phyloP scores from a whole-genome alignment of 768 basidiomycete species.

The Leccinellum albellum region DNA sequence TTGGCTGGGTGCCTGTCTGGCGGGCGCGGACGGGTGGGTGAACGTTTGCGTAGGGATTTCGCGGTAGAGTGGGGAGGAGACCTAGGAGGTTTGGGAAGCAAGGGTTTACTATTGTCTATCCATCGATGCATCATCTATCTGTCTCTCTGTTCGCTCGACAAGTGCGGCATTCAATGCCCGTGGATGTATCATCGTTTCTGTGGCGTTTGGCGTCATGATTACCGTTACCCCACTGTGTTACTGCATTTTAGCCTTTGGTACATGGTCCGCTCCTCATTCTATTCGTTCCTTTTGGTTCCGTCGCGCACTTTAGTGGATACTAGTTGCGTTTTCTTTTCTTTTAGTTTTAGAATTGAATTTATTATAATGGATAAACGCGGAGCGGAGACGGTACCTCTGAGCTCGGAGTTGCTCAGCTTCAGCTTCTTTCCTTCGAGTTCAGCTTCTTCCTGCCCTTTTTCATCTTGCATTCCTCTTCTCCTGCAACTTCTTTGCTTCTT shows the following conservation, averaged over 20 bases:
- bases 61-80: slow-evolving; percentile 1
- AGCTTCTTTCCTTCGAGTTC: not conserved
- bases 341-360: not conserved
- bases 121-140: not conserved
- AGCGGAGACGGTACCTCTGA: slow-evolving; percentile 5
- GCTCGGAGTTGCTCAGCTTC: not conserved
- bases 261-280: not conserved
- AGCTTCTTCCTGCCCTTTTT: not conserved
- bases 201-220: not conserved
- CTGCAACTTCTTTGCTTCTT: not conserved
- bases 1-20: slow-evolving; percentile 90
- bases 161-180: not conserved
- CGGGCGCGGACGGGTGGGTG: slow-evolving; percentile 94
- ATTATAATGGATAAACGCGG: slow-evolving; percentile 11
- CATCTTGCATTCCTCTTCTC: not conserved
- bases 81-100: not conserved
- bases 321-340: slow-evolving; percentile 7
- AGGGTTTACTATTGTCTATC: not conserved
- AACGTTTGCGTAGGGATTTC: slow-evolving; percentile 76
- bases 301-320: slow-evolving; percentile 4
- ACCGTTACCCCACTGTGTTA: not conserved
- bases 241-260: not conserved
- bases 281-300: not conserved
- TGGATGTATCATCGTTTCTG: not conserved
- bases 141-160: not conserved